Conservation (phyloP, 129 eudicot species). For the Artemisia annua region DNA sequence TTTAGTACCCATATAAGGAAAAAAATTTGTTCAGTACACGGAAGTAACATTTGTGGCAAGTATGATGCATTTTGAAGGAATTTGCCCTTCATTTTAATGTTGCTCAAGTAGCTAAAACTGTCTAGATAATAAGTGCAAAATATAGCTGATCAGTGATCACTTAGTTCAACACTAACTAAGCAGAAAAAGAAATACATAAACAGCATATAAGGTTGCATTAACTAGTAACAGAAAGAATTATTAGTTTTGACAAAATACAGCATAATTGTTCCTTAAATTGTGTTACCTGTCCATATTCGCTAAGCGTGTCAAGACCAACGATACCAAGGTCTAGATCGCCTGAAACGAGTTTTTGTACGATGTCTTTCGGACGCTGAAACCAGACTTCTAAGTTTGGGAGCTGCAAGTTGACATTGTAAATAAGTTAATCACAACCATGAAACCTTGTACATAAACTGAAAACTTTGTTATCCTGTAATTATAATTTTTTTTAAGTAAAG, state of each 20-base stretch:
- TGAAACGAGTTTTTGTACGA: constrained; percentile 78
- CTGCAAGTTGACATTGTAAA: constrained; percentile 43
- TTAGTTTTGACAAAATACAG: not conserved
- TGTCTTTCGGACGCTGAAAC: constrained; percentile 95
- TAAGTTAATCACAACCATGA: constrained; percentile 17
- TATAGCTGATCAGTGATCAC: not conserved
- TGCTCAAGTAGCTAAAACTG: constrained; percentile 4
- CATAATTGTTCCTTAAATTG: constrained; percentile 24
- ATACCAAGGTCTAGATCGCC: constrained; percentile 95
- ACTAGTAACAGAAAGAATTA: not conserved
- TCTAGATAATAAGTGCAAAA: not conserved
- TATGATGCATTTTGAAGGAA: too few species aligned
- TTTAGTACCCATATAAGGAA: too few species aligned
- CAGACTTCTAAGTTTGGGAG: constrained; percentile 80
- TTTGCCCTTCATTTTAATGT: not conserved
- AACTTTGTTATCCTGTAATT: not conserved
- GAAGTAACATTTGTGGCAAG: too few species aligned
- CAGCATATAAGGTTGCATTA: constrained; percentile 3
- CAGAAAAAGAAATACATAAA: constrained; percentile 1
- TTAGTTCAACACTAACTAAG: constrained; percentile 11
- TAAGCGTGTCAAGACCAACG: constrained; percentile 84
- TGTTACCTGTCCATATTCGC: constrained; percentile 84
- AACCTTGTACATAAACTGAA: not conserved
- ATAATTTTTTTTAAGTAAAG: not conserved
- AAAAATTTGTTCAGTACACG: too few species aligned